Percentiles rank a stretch among this genome's conserved stretches.
phyloP scores from a whole-genome alignment of 805 yeast species.

The Cyberlindnera mrakii region DNA sequence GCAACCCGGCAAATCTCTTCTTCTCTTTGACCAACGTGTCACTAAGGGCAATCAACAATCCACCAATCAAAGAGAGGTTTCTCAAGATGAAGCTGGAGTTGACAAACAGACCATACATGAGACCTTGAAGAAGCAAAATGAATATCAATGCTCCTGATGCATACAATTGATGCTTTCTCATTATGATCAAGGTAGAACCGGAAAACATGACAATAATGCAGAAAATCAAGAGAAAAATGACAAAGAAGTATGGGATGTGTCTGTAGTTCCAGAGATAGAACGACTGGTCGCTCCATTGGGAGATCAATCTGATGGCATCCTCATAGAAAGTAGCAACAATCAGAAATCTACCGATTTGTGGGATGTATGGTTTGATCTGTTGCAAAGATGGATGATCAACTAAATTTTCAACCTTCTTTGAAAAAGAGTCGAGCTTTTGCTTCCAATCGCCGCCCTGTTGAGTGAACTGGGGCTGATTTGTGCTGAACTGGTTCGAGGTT shows the following conservation, averaged over 20 bases:
- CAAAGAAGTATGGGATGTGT: constrained; percentile 71
- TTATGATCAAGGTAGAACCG: constrained; percentile 67
- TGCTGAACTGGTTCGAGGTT: constrained; percentile 14
- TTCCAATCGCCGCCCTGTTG: constrained; percentile 6
- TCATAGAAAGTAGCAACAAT: constrained; percentile 93
- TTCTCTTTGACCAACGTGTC: constrained; percentile 78
- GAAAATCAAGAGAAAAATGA: constrained; percentile 57
- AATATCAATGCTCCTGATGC: constrained; percentile 65
- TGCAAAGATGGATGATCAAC: constrained; percentile 45
- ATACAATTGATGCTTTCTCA: constrained; percentile 59
- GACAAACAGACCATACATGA: constrained; percentile 80
- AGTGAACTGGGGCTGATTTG: constrained; percentile 8
- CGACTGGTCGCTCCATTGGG: constrained; percentile 91
- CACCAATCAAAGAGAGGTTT: constrained; percentile 88
- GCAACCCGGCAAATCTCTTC: constrained; percentile 43
- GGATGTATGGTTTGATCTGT: constrained; percentile 63
- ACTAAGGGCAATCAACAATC: constrained; percentile 77
- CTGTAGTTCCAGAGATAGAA: constrained; percentile 76
- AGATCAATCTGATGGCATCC: constrained; percentile 74
- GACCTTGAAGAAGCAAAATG: constrained; percentile 77
- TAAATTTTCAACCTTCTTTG: constrained; percentile 48
- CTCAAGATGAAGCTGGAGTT: constrained; percentile 80
- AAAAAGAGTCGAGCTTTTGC: constrained; percentile 21
- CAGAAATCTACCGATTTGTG: constrained; percentile 80
- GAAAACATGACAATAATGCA: constrained; percentile 66